phyloP scores from a whole-genome alignment of 1,284 basidiomycete species.

The Leccinum pallidistipes region DNA sequence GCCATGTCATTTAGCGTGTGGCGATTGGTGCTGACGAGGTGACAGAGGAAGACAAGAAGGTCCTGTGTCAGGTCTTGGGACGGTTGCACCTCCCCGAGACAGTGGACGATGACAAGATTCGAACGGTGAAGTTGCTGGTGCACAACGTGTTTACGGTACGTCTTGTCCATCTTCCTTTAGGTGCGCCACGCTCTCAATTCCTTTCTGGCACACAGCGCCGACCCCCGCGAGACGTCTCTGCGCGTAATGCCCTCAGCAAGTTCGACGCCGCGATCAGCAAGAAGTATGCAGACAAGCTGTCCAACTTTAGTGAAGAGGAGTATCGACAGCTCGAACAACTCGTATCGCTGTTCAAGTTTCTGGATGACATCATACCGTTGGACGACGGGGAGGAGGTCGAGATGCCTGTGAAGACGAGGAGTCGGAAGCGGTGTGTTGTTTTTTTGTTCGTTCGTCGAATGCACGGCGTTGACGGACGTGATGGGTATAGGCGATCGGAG shows the following conservation, averaged over 20 bases:
- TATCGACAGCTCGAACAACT: constrained; percentile 59
- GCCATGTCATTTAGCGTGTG: constrained; percentile 9
- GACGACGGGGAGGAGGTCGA: constrained; percentile 55
- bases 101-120: constrained; percentile 67
- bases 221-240: constrained; percentile 69
- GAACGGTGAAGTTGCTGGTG: constrained; percentile 63
- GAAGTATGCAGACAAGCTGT: constrained; percentile 70
- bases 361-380: constrained; percentile 61
- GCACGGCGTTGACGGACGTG: not conserved
- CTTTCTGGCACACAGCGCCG: constrained; percentile 56
- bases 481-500: constrained; percentile 42
- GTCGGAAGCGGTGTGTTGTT: constrained; percentile 44
- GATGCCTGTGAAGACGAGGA: constrained; percentile 40
- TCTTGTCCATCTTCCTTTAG: not conserved
- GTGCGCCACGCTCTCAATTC: not conserved
- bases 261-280: constrained; percentile 72
- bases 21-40: not conserved
- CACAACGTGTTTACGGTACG: constrained; percentile 61
- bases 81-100: constrained; percentile 78
- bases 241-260: constrained; percentile 76
- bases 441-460: not conserved
- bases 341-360: constrained; percentile 61
- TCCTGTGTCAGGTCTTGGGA: constrained; percentile 71
- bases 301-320: constrained; percentile 73
- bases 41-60: constrained; percentile 74